Conservation (phyloP, 345 rosid species). For the Eucalyptus marginata region DNA sequence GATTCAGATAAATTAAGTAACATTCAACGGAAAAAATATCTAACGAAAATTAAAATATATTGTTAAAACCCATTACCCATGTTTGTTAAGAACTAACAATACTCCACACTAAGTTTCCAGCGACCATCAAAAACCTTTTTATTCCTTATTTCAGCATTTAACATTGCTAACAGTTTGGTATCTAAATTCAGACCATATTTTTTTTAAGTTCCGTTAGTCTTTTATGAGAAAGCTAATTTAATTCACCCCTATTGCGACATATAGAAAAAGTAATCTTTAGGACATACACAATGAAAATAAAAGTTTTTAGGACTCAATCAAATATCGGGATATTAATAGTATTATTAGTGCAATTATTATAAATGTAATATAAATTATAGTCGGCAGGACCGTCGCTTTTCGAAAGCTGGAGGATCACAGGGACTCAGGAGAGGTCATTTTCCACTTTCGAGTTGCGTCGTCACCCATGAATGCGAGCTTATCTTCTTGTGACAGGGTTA, state of each 20-base stretch:
- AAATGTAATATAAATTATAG: background rate
- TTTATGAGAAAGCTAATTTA: background rate
- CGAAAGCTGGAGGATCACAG: background rate
- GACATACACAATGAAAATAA: background rate
- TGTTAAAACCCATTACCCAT: background rate
- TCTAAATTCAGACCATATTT: background rate
- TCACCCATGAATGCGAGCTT: background rate
- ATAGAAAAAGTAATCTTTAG: background rate
- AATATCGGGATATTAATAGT: background rate
- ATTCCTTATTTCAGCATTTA: background rate
- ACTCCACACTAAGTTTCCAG: background rate
- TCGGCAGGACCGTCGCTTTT: background rate
- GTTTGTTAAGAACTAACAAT: background rate
- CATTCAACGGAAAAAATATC: background rate
- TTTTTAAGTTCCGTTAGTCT: rapidly evolving
- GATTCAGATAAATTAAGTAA: background rate
- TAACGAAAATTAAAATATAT: background rate
- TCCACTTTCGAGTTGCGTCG: background rate
- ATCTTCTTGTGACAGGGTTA: background rate
- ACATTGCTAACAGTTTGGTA: background rate
- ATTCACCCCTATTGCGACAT: background rate
- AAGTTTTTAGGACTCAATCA: background rate
- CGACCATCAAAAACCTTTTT: background rate
- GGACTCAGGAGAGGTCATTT: background rate
- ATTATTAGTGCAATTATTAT: background rate